Percentiles rank a stretch among this genome's conserved stretches.
These are phyloP conservation scores for Camellia granthamiana DNA, from an alignment of 148 eudicot genomes.

Conservation along the genomic window DNA sequence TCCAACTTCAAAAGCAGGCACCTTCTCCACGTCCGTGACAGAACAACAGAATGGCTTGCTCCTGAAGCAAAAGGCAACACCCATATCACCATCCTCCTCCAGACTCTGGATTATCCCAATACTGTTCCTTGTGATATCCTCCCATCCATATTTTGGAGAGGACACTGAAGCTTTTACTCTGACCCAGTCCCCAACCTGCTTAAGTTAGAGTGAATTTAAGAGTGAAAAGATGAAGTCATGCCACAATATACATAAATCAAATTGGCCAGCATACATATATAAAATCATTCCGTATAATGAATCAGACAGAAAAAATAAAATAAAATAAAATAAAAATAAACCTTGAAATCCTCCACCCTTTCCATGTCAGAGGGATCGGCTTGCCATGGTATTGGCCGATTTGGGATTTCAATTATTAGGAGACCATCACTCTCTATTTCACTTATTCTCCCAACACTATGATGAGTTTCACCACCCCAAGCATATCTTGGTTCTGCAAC, in stretches of 20 bases:
- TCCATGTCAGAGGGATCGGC: conserved; percentile 99
- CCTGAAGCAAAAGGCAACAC: conserved; percentile 92
- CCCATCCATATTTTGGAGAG: conserved; percentile 99
- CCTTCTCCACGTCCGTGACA: conserved; percentile 92
- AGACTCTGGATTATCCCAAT: conserved; percentile 89
- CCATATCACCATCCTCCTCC: conserved; percentile 99
- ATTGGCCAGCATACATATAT: neutral
- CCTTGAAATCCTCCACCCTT: conserved; percentile 96
- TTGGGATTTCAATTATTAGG: conserved; percentile 86
- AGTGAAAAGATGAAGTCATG: neutral
- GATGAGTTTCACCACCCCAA: conserved; percentile 99
- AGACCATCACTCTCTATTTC: conserved; percentile 96
- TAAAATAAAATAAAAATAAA: no score
- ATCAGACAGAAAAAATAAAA: conserved; percentile 23
- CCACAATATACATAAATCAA: conserved; percentile 1
- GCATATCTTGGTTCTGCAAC: conserved; percentile 98
- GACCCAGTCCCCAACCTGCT: conserved; percentile 95
- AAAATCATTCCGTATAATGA: neutral
- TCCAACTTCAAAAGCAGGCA: conserved; percentile 86
- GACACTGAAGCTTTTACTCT: conserved; percentile 90
- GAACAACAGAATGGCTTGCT: conserved; percentile 91
- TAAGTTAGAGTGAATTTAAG: conserved; percentile 9
- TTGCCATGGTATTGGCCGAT: conserved; percentile 97
- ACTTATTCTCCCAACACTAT: conserved; percentile 89
- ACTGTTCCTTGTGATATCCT: conserved; percentile 80